A percentile compares a stretch with the other conserved stretches of the same genome.
Evolutionary conservation across 805 yeast genomes (phyloP).

Genomic region (Candida germanica): DNA sequence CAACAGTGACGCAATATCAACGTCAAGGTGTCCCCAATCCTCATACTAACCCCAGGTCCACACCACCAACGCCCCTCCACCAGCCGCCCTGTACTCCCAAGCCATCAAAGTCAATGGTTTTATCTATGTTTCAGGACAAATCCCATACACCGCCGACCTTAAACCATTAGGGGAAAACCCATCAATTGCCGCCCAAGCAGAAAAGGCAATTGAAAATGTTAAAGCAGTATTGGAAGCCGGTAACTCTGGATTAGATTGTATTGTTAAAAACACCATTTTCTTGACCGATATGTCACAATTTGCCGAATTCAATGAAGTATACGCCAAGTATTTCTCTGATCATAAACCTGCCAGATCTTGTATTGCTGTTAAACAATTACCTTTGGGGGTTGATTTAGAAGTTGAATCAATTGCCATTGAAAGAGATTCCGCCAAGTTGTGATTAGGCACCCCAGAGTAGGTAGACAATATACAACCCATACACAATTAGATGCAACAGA

Average conservation of each 20-base stretch:
- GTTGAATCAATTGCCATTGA: slow-evolving; percentile 91
- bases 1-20: no score
- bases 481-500: no score
- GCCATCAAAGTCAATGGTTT: slow-evolving; percentile 86
- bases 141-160: slow-evolving; percentile 83
- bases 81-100: slow-evolving; percentile 95
- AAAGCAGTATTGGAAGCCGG: slow-evolving; percentile 76
- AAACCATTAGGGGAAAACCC: slow-evolving; percentile 68
- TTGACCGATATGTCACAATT: slow-evolving; percentile 86
- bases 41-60: slow-evolving; percentile 38
- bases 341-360: slow-evolving; percentile 97
- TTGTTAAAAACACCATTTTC: slow-evolving; percentile 86
- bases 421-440: slow-evolving; percentile 31
- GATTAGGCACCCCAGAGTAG: no score
- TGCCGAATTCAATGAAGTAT: slow-evolving; percentile 80
- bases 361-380: slow-evolving; percentile 90
- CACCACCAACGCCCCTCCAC: slow-evolving; percentile 85
- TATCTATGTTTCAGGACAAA: slow-evolving; percentile 91
- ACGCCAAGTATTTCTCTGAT: slow-evolving; percentile 67
- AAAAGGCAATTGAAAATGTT: slow-evolving; percentile 67
- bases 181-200: slow-evolving; percentile 71
- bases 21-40: no score
- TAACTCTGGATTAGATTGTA: slow-evolving; percentile 76
- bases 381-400: slow-evolving; percentile 84
- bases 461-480: no score